Evolutionary conservation across 1,139 yeast genomes (phyloP).

Genomic region (Blastobotrys elegans): DNA sequence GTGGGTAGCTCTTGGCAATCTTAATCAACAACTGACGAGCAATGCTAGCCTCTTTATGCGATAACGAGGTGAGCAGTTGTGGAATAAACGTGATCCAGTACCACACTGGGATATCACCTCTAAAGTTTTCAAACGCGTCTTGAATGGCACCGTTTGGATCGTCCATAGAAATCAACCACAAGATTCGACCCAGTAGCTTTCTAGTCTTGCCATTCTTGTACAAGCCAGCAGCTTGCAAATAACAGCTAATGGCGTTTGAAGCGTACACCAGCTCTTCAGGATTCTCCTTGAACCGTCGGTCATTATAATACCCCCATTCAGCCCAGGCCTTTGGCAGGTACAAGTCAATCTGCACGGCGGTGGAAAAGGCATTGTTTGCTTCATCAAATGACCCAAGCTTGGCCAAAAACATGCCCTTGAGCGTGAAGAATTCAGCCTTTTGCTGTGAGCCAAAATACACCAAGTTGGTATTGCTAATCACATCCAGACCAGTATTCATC

Average conservation of each 20-base stretch:
- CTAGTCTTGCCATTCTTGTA: slow-evolving; percentile 92
- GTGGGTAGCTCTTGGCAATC: slow-evolving; percentile 95
- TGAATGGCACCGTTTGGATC: slow-evolving; percentile 77
- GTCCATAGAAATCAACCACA: slow-evolving; percentile 92
- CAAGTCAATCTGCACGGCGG: slow-evolving; percentile 93
- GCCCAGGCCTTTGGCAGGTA: slow-evolving; percentile 99
- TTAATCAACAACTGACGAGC: slow-evolving; percentile 84
- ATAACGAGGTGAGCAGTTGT: slow-evolving; percentile 80
- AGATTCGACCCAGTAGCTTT: slow-evolving; percentile 76
- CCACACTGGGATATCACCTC: slow-evolving; percentile 98
- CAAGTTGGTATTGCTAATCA: slow-evolving; percentile 90
- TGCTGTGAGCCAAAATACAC: slow-evolving; percentile 96
- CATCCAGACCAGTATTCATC: slow-evolving; percentile 90
- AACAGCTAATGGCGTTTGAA: slow-evolving; percentile 91
- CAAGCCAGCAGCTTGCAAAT: slow-evolving; percentile 93
- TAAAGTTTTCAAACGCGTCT: slow-evolving; percentile 83
- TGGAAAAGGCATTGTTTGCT: slow-evolving; percentile 95
- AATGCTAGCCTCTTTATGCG: slow-evolving; percentile 84
- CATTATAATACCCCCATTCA: slow-evolving; percentile 97
- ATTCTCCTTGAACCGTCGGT: slow-evolving; percentile 77
- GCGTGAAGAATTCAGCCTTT: slow-evolving; percentile 93
- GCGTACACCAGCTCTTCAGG: slow-evolving; percentile 83
- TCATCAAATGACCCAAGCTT: slow-evolving; percentile 86
- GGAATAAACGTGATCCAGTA: slow-evolving; percentile 98
- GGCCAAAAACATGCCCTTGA: slow-evolving; percentile 96